phyloP scores from a whole-genome alignment of 768 basidiomycete genomes.

The Leucosporidium creatinivorum region DNA sequence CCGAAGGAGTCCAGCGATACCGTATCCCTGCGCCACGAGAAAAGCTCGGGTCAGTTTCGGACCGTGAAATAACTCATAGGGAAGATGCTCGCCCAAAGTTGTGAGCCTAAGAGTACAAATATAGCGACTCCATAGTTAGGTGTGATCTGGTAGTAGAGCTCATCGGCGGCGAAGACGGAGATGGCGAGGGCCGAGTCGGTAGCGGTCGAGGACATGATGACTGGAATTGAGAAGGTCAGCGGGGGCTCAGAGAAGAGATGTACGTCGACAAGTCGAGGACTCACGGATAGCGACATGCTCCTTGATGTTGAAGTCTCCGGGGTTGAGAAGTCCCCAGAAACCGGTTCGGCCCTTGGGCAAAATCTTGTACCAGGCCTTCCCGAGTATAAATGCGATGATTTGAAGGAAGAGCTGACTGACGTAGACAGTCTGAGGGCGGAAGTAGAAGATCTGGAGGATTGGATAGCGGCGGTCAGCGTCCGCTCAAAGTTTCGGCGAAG shows the following conservation, averaged over 20 bases:
- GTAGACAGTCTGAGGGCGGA: constrained; percentile 39
- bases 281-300: constrained; percentile 31
- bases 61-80: neutral
- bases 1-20: constrained; percentile 16
- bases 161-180: constrained; percentile 31
- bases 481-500: constrained; percentile 12
- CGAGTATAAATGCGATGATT: constrained; percentile 40
- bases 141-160: no score
- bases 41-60: constrained; percentile 6
- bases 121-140: constrained; percentile 39
- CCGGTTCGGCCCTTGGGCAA: constrained; percentile 33
- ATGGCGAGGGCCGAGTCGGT: constrained; percentile 19
- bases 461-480: constrained; percentile 19
- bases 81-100: constrained; percentile 18
- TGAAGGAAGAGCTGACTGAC: constrained; percentile 41
- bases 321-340: constrained; percentile 39
- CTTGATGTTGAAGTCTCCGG: constrained; percentile 41
- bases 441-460: constrained; percentile 47
- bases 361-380: constrained; percentile 29
- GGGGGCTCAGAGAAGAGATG: no score
- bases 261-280: no score
- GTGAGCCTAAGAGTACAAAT: constrained; percentile 40
- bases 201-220: constrained; percentile 27
- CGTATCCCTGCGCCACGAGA: neutral
- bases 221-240: neutral